These are phyloP conservation scores for Parietaria judaica DNA, from an alignment of 306 rosid species.

Conservation along the genomic window DNA sequence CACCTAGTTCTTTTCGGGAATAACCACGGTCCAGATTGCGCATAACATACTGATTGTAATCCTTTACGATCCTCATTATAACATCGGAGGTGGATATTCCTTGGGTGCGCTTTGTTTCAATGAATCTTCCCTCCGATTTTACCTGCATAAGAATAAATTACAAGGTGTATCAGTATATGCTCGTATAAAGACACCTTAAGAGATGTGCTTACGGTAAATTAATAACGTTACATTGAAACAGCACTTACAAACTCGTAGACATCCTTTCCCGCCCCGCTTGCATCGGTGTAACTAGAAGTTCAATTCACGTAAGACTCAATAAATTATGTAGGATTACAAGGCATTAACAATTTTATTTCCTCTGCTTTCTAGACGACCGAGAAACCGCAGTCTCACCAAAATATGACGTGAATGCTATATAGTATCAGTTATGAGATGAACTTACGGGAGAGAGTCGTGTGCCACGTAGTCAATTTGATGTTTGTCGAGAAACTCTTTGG, in stretches of 20 bases:
- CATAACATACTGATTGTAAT: slow-evolving; percentile 85
- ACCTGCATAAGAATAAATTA: slow-evolving; percentile 35
- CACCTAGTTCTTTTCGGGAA: slow-evolving; percentile 95
- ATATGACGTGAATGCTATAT: neutral
- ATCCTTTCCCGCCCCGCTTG: slow-evolving; percentile 87
- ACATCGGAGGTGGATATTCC: slow-evolving; percentile 95
- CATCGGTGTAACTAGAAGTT: slow-evolving; percentile 67
- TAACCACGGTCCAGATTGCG: slow-evolving; percentile 96
- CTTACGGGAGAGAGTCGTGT: slow-evolving; percentile 98
- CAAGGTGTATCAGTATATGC: too few species aligned
- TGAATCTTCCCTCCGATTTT: slow-evolving; percentile 68
- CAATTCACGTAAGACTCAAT: slow-evolving; percentile 12
- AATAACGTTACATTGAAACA: neutral
- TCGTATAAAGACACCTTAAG: too few species aligned
- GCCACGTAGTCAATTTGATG: slow-evolving; percentile 79
- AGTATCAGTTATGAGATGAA: slow-evolving; percentile 1
- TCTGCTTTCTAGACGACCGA: neutral
- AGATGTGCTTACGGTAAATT: too few species aligned
- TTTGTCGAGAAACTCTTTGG: slow-evolving; percentile 72
- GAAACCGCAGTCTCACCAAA: neutral
- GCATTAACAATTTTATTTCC: neutral
- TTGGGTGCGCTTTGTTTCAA: slow-evolving; percentile 86
- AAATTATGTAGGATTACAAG: neutral
- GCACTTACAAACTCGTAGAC: slow-evolving; percentile 88
- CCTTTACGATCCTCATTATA: slow-evolving; percentile 95